phyloP scores from a whole-genome alignment of 768 basidiomycete genomes.

The Xanthoconium purpureum region DNA sequence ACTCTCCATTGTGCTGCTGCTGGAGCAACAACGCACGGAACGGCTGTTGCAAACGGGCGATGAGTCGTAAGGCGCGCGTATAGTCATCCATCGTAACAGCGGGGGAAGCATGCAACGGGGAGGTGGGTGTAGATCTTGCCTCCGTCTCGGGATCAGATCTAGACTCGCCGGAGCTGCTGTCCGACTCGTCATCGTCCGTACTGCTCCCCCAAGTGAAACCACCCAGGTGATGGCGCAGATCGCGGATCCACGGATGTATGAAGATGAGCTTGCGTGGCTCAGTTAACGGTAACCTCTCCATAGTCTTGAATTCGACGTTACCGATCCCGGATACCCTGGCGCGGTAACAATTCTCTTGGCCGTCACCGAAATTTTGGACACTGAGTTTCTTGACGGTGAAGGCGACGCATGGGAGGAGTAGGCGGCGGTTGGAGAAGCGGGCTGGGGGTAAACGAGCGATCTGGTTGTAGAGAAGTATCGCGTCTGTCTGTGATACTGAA shows the following conservation, averaged over 20 bases:
- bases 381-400: not conserved
- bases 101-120: not conserved
- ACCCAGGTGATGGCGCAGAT: not conserved
- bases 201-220: not conserved
- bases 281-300: not conserved
- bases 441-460: not conserved
- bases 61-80: not conserved
- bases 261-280: not conserved
- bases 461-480: not conserved
- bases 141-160: not conserved
- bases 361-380: not conserved
- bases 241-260: constrained; percentile 7
- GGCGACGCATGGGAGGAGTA: constrained; percentile 1
- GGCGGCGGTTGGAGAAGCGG: not conserved
- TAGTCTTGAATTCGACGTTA: not conserved
- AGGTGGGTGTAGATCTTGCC: not conserved
- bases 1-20: not conserved
- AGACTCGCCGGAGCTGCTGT: not conserved
- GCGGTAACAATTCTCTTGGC: not conserved
- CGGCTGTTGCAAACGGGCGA: not conserved
- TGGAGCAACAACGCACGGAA: not conserved
- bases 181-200: not conserved
- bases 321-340: not conserved
- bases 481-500: not conserved
- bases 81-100: not conserved